A percentile compares a stretch with the other conserved stretches of the same genome.
phyloP scores from a whole-genome alignment of 2,329 filamentous ascomycete species.

The Colletotrichum echinochloae region DNA sequence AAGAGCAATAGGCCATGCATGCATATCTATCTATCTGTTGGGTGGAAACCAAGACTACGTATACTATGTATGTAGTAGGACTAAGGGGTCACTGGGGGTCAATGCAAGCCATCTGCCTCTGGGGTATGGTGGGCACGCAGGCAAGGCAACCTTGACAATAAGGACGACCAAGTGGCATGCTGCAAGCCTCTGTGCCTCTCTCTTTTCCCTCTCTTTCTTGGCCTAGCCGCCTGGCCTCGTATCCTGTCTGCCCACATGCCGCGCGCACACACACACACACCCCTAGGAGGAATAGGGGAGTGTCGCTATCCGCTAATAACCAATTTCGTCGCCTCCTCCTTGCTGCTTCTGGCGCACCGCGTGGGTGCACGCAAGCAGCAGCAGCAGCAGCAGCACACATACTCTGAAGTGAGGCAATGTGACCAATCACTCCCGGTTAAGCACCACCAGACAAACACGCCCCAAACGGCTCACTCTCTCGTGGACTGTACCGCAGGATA shows the following conservation, averaged over 20 bases:
- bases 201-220: no score
- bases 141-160: conserved; percentile 11
- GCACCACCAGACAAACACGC: conserved; percentile 14
- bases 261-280: not conserved
- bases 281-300: conserved; percentile 8
- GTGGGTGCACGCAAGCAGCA: conserved; percentile 24
- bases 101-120: conserved; percentile 24
- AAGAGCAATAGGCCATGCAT: not conserved
- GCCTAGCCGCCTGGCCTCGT: conserved; percentile 34
- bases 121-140: not conserved
- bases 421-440: conserved; percentile 6
- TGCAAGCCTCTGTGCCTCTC: conserved; percentile 37
- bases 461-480: not conserved
- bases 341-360: conserved; percentile 1
- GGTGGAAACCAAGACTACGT: not conserved
- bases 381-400: conserved; percentile 5
- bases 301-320: conserved; percentile 21
- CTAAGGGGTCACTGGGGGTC: no score
- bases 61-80: no score
- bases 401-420: not conserved
- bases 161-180: conserved; percentile 19
- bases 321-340: conserved; percentile 32
- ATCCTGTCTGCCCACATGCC: conserved; percentile 21
- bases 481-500: not conserved
- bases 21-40: not conserved